Percentiles rank a stretch among this genome's conserved stretches.
Evolutionary conservation across 2,329 filamentous ascomycete species (phyloP).

Genomic region (Colletotrichum melonis): DNA sequence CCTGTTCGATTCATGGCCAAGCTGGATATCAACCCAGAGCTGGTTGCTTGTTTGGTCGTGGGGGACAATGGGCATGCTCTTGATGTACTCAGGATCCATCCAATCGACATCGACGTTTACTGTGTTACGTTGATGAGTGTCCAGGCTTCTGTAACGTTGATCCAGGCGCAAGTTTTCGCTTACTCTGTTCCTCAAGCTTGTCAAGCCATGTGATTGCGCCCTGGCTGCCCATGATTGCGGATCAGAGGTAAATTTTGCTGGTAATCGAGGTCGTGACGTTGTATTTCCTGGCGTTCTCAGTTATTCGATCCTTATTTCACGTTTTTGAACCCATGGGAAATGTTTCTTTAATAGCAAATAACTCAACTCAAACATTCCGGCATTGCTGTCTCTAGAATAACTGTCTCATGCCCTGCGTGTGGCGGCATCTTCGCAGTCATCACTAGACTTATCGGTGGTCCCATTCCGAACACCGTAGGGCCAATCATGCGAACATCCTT

Average conservation of each 20-base stretch:
- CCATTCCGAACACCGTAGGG: slow-evolving; percentile 4
- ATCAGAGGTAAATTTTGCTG: neutral
- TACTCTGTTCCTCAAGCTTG: slow-evolving; percentile 53
- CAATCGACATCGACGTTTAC: slow-evolving; percentile 64
- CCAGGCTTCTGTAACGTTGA: neutral
- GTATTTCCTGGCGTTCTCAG: neutral
- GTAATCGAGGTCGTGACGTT: neutral
- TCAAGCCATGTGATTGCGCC: slow-evolving; percentile 51
- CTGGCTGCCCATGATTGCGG: slow-evolving; percentile 46
- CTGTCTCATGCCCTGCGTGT: slow-evolving; percentile 25
- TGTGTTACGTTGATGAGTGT: slow-evolving; percentile 36
- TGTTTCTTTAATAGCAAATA: slow-evolving; percentile 4
- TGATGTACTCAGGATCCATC: slow-evolving; percentile 62
- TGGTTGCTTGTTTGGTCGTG: slow-evolving; percentile 64
- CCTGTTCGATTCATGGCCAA: slow-evolving; percentile 55
- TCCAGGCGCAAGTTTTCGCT: slow-evolving; percentile 18
- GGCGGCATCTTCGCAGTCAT: neutral
- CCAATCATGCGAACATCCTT: slow-evolving; percentile 3
- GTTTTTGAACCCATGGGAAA: neutral
- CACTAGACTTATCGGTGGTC: neutral
- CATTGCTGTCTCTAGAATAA: neutral
- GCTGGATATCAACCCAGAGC: slow-evolving; percentile 58
- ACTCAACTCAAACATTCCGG: neutral
- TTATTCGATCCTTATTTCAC: neutral
- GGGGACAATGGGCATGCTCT: slow-evolving; percentile 54